Percentiles rank a stretch among this genome's conserved stretches.
Conservation (phyloP, 2,329 filamentous ascomycete species). For the Fusarium temperatum region DNA sequence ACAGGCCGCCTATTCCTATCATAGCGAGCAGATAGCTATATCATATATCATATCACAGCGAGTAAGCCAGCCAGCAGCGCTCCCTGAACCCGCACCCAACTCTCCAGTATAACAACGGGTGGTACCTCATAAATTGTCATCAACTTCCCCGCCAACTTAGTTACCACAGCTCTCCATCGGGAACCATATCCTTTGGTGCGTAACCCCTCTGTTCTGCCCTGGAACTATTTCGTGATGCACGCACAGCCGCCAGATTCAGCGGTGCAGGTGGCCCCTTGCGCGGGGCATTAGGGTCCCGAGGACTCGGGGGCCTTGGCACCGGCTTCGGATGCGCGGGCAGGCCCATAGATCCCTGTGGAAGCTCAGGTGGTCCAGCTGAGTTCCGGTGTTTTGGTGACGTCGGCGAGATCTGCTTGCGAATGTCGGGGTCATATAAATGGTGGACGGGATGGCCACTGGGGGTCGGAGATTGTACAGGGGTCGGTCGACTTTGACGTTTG, state of each 20-base stretch:
- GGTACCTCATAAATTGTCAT: no score
- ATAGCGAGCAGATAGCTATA: neutral
- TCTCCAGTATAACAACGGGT: neutral
- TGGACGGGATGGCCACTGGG: conserved; percentile 41
- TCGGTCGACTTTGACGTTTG: conserved; percentile 32
- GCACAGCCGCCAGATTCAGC: conserved; percentile 20
- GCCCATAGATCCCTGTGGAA: conserved; percentile 42
- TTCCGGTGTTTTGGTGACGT: conserved; percentile 33
- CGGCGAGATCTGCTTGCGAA: conserved; percentile 45
- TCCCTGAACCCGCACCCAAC: neutral
- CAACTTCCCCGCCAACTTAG: neutral
- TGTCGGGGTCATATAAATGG: conserved; percentile 47
- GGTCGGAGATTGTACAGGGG: conserved; percentile 27
- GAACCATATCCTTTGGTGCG: conserved; percentile 22
- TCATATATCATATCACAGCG: neutral
- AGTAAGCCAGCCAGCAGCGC: conserved; percentile 26
- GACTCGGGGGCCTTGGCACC: conserved; percentile 17
- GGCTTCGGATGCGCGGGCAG: conserved; percentile 44
- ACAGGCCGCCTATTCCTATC: neutral
- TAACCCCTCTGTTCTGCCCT: conserved; percentile 3
- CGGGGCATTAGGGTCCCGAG: conserved; percentile 5
- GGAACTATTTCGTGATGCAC: conserved; percentile 8
- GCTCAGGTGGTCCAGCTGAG: conserved; percentile 32
- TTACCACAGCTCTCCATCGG: conserved; percentile 27
- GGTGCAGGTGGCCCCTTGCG: conserved; percentile 31